Conservation (phyloP, 2,329 filamentous ascomycete species). For the Stachybotrys chlorohalonatus region DNA sequence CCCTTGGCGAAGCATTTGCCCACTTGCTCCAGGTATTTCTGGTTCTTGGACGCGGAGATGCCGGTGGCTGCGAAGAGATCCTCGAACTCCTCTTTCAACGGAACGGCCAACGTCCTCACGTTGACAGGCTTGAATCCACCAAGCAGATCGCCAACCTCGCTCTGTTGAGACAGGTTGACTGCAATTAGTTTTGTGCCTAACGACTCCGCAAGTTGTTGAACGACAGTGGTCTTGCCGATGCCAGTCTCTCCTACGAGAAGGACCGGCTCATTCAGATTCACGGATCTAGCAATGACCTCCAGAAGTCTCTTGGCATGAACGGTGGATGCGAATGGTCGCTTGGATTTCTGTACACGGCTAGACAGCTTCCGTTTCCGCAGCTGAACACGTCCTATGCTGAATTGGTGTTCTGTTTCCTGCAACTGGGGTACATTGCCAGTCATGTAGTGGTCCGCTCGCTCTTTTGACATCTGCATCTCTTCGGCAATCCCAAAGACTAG, state of each 20-base stretch:
- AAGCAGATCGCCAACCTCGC: constrained; percentile 89
- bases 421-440: constrained; percentile 62
- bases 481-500: constrained; percentile 69
- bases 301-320: constrained; percentile 74
- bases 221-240: constrained; percentile 93
- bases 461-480: constrained; percentile 77
- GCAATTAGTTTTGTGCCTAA: constrained; percentile 82
- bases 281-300: constrained; percentile 78
- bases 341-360: constrained; percentile 40
- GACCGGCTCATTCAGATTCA: constrained; percentile 78
- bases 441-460: constrained; percentile 71
- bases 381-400: constrained; percentile 58
- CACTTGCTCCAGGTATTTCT: constrained; percentile 74
- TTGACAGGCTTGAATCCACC: constrained; percentile 97
- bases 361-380: constrained; percentile 48
- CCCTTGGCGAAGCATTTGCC: constrained; percentile 70
- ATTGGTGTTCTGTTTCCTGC: constrained; percentile 45
- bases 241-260: constrained; percentile 97
- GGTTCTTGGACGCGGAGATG: constrained; percentile 81
- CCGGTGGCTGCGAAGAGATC: constrained; percentile 76
- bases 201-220: constrained; percentile 81
- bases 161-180: constrained; percentile 96
- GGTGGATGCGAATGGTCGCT: constrained; percentile 77
- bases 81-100: constrained; percentile 89
- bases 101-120: constrained; percentile 75